Base-by-base conservation (phyloP, 345 rosid species). In the Turnera subulata region DNA sequence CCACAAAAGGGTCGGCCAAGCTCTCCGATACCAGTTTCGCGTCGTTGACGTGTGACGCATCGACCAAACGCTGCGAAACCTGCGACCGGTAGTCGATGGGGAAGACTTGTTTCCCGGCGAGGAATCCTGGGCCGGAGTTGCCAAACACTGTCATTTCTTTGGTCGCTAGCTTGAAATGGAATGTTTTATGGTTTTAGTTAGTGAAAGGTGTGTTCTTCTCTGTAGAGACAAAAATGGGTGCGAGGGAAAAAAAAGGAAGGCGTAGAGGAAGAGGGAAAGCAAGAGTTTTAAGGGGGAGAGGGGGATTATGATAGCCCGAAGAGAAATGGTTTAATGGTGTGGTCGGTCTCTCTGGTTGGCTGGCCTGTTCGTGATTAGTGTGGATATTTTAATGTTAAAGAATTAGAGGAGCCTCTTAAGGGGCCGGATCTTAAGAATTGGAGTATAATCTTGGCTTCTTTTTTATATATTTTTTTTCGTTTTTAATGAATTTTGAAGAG, bases 1-100 rank as follows among this genome's bases (percentile, higher is more conserved):
- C 99, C 43, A 89, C 84, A 49, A 67, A 80, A 14, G 90, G 95
- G 73, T 89, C 83, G 59, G 78, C 68, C 53, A 89, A 54, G 55
- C 83, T 81, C 25, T 83, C 88, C 35, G 69, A 29, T 1, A 81
- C 88, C 21, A 32, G 4, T 13, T 46, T 53, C 2, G 40, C 5
- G 46, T 69, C 69, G 26, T 63, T 47, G 19, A 8, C 12, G 18
- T 63, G 64, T 0, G 52, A 53, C 6, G 74, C 69, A 32, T 69
- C 65, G 39, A 69, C 55, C 18, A 69, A 50, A 6, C 50, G 64
- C 50, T 63, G 64, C 2, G 74, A 63, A 40, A 58, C 56, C 58
- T 58, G 46, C 6, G 51, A 43, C 38, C 52, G 56, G 51, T 52
- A 69, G 48, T 63, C 64, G 16, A 44, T 25, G 0, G 64, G 68